Base-by-base conservation (phyloP, 2,329 filamentous ascomycete genomes). In the Ascochyta pisi region DNA sequence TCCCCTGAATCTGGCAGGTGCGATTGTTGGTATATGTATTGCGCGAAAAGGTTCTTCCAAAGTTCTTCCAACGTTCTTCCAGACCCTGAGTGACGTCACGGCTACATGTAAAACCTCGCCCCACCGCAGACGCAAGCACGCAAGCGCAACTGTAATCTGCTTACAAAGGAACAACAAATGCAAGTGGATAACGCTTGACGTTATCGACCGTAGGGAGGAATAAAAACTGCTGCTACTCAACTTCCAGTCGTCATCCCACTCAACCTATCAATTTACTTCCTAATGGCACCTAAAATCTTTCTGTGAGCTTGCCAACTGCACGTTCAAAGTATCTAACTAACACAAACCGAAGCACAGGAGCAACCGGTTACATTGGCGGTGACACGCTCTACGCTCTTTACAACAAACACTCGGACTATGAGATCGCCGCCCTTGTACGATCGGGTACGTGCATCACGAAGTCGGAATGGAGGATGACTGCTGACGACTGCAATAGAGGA, bases 341-440 rank as follows among this genome's bases (percentile, higher is more conserved):
- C 23, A 41, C 1, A 12, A 15, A 16, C 9, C 40, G 15, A 31
- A 71, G 69, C 9, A 68, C 68, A 1, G 68, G 69, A 16, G 63
- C 57, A 12, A 72, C 69, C 3, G 69, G 69, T 3, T 72, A 71
- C 54, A 70, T 73, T 22, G 69, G 70, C 45, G 70, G 69, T 24
- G 80, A 82, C 62, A 75, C 74, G 1, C 66, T 82, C 1, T 76
- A 78, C 56, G 73, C 72, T 1, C 73, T 83, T 12, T 64, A 74
- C 50, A 69, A 76, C 23, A 74, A 75, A 13, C 77, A 82, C 51
- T 76, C 80, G 7, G 79, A 83, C 10, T 82, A 77, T 50, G 73
- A 79, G 35, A 76, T 78, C 56, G 77, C 79, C 6, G 75, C 70
- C 19, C 68, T 83, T 2, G 77, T 82, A 0, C 73, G 81, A 9